Percentiles rank a stretch among this genome's conserved stretches.
Conservation (phyloP, 257 asterid genomes). For the Linaria vulgaris region DNA sequence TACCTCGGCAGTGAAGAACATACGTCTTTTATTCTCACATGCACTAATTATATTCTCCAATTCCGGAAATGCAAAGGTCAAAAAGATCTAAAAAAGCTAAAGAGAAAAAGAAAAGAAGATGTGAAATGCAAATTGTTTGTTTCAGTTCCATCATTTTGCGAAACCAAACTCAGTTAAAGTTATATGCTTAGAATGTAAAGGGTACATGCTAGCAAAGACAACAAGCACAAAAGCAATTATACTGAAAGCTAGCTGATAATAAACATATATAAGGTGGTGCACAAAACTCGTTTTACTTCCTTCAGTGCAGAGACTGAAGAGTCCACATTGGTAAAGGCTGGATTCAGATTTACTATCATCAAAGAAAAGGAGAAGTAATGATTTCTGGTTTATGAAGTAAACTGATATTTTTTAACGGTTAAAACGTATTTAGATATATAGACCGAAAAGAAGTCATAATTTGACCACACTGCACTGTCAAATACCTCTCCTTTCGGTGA, state of each 20-base stretch:
- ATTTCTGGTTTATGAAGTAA: constrained; percentile 17
- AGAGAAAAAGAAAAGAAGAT: neutral
- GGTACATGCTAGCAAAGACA: neutral
- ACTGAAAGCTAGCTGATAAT: constrained; percentile 20
- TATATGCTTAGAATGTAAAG: constrained; percentile 10
- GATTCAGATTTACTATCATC: constrained; percentile 10
- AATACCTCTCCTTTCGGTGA: constrained; percentile 60
- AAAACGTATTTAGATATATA: constrained; percentile 20
- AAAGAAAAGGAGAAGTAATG: constrained; percentile 1
- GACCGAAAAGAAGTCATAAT: constrained; percentile 3
- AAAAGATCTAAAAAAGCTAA: neutral
- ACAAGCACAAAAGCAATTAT: constrained; percentile 1
- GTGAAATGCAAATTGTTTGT: constrained; percentile 8
- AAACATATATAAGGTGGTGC: neutral
- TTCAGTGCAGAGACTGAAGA: constrained; percentile 7
- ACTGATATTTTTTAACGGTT: constrained; percentile 18
- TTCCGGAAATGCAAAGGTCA: constrained; percentile 13
- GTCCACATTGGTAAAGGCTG: constrained; percentile 7
- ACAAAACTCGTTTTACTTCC: constrained; percentile 9
- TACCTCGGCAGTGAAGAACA: constrained; percentile 19
- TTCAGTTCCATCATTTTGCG: constrained; percentile 15
- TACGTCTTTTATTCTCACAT: constrained; percentile 14
- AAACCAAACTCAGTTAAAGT: constrained; percentile 14
- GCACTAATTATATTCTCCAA: constrained; percentile 4
- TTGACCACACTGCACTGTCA: neutral